Base-by-base conservation (phyloP, 352 stramenopile genomes). In the Globisporangium spinosum region DNA sequence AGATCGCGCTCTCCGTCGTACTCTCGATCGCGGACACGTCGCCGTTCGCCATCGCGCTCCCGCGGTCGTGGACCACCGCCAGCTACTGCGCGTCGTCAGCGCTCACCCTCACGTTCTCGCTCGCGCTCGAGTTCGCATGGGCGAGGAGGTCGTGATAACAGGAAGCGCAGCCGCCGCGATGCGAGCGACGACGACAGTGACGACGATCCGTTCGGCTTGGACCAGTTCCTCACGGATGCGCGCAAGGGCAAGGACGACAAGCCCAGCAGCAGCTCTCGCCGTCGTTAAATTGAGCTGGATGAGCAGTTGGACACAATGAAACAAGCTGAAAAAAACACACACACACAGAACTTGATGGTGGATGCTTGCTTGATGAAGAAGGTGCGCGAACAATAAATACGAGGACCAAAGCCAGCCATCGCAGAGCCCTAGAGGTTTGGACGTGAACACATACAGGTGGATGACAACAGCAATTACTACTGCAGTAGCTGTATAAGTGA, bases 121-220 rank as follows among this genome's bases (percentile, higher is more conserved):
- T 88, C 78, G 25, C 72, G 71, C 0, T 85, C 78, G 55, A 70
- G 78, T 22, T 77, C 70, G 13, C 67, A 71, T n/a, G 71, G 67
- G 0, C 70, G 64, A 20, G 73, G 68, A 51, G 29, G 23, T 64
- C 58, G 35, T 32, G 22, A 25, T 20, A 72, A 88, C 51, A 75
- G 77, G 20, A 89, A 90, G 60, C 80, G 86, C 62, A 76, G 70
- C 35, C 78, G 75, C 12, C 78, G 76, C 56, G 75, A 78, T 5
- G 54, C 71, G 25, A 82, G 80, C 58, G 77, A 88, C 55, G 71
- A 74, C 47, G 85, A 80, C 45, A 78, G 79, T 27, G 73, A 78
- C 23, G 78, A 91, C 61, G 89, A 97, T 54, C 89, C 89, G 40
- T 97, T 94, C 40, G 88, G 87, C 20, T 69, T 97, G 32, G 89